A percentile compares a stretch with the other conserved stretches of the same genome.
Conservation (phyloP, 1,139 yeast genomes). For the Yamadazyma taylorii region DNA sequence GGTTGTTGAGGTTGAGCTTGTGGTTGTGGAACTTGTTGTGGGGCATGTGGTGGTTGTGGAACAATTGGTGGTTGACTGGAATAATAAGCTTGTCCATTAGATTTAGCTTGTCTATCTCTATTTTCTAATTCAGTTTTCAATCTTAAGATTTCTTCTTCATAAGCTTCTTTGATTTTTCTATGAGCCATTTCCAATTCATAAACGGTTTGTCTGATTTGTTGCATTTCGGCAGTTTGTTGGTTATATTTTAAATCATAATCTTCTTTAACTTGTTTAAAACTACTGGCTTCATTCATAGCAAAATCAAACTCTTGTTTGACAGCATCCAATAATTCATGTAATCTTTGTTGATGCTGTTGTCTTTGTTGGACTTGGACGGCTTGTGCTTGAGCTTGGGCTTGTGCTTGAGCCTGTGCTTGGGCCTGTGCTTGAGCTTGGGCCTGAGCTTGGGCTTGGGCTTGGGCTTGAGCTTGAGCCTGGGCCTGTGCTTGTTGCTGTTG, state of each 20-base stretch:
- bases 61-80: slow-evolving; percentile 27
- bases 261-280: slow-evolving; percentile 87
- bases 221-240: slow-evolving; percentile 93
- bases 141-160: slow-evolving; percentile 87
- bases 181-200: slow-evolving; percentile 94
- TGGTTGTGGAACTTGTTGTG: slow-evolving; percentile 16
- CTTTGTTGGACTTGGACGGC: slow-evolving; percentile 29
- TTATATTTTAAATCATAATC: slow-evolving; percentile 88
- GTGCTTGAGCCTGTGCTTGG: slow-evolving; percentile 24
- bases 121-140: slow-evolving; percentile 84
- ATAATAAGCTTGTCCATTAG: slow-evolving; percentile 14
- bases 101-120: slow-evolving; percentile 53
- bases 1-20: slow-evolving; percentile 13
- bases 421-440: slow-evolving; percentile 20
- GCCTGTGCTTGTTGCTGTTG: slow-evolving; percentile 19
- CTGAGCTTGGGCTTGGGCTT: slow-evolving; percentile 15
- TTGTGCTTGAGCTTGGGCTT: slow-evolving; percentile 28
- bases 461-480: slow-evolving; percentile 21
- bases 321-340: slow-evolving; percentile 83
- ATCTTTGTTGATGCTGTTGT: slow-evolving; percentile 53
- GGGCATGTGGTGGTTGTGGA: slow-evolving; percentile 22
- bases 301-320: slow-evolving; percentile 89
- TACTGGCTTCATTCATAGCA: slow-evolving; percentile 82
- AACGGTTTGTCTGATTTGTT: slow-evolving; percentile 90
- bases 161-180: slow-evolving; percentile 91